phyloP scores from a whole-genome alignment of 352 stramenopile genomes.

The Plasmopara muralis region DNA sequence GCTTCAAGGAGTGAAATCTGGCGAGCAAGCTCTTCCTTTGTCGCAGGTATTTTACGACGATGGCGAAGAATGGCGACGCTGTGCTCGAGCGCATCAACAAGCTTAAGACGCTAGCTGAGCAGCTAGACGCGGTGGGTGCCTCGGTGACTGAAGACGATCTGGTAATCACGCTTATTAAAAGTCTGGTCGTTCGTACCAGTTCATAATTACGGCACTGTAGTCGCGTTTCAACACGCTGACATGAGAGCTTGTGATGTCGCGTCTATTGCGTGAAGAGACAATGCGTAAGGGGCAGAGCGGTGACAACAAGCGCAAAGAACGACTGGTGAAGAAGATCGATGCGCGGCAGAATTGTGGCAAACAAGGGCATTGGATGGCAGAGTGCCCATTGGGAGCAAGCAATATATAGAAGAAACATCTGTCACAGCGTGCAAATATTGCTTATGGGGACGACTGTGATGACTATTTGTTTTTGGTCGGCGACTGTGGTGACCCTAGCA shows the following conservation, averaged over 20 bases:
- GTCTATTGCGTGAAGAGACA: too few species aligned
- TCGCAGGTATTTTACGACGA: neutral
- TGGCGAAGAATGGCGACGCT: neutral
- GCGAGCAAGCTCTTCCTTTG: neutral
- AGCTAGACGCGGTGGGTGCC: neutral
- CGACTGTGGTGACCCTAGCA: neutral
- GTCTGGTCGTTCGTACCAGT: too few species aligned
- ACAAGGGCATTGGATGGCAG: neutral
- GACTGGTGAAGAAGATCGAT: too few species aligned
- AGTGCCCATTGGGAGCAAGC: neutral
- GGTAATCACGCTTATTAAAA: neutral
- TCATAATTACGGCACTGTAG: too few species aligned
- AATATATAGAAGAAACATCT: neutral
- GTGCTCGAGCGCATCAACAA: neutral
- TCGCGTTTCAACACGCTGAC: too few species aligned
- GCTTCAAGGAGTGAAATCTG: neutral
- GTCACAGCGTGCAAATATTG: neutral
- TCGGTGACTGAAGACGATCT: neutral
- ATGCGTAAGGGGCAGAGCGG: too few species aligned
- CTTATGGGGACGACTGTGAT: neutral
- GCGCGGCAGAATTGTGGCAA: neutral
- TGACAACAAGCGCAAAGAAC: too few species aligned
- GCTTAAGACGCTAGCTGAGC: neutral
- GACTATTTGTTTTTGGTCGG: neutral
- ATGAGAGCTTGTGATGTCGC: too few species aligned